A percentile compares a stretch with the other conserved stretches of the same genome.
Conservation (phyloP, 495 filamentous ascomycete genomes). For the Annulohypoxylon bovei region DNA sequence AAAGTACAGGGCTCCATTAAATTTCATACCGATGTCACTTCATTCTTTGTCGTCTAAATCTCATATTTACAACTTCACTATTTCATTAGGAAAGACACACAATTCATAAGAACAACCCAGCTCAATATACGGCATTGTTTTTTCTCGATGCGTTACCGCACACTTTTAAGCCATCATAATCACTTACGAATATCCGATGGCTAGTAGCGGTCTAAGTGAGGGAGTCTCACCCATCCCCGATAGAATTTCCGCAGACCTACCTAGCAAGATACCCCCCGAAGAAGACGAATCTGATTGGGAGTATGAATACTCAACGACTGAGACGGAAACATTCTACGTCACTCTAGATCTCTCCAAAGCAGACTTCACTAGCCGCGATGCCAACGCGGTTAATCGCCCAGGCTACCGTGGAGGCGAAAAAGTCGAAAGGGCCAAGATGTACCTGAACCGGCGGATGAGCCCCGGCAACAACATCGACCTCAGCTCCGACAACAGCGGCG, state of each 20-base stretch:
- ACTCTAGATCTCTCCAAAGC: conserved; percentile 65
- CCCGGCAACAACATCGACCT: conserved; percentile 19
- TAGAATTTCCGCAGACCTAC: background rate
- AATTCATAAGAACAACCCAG: background rate
- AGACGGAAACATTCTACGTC: conserved; percentile 68
- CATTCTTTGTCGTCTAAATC: background rate
- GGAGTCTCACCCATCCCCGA: conserved; percentile 13
- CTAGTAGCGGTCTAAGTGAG: conserved; percentile 37
- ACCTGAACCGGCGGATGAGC: conserved; percentile 36
- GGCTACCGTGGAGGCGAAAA: conserved; percentile 41
- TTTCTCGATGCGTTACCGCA: conserved; percentile 29
- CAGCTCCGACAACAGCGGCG: conserved; percentile 28
- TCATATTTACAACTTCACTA: background rate
- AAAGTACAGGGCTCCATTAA: conserved; percentile 19
- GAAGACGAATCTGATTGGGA: conserved; percentile 65
- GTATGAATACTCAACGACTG: conserved; percentile 66
- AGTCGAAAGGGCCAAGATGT: conserved; percentile 37
- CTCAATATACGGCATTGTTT: background rate
- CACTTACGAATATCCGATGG: conserved; percentile 36
- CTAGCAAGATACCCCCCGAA: background rate
- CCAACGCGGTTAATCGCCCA: conserved; percentile 1
- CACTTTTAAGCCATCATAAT: conserved; percentile 2
- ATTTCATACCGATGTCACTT: conserved; percentile 6
- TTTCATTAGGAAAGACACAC: background rate
- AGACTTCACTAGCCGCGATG: conserved; percentile 52